Evolutionary conservation across 73 alveolate genomes (phyloP), one percentile per base, ranked within the genome.

Genomic region (Durusdinium trenchii): DNA sequence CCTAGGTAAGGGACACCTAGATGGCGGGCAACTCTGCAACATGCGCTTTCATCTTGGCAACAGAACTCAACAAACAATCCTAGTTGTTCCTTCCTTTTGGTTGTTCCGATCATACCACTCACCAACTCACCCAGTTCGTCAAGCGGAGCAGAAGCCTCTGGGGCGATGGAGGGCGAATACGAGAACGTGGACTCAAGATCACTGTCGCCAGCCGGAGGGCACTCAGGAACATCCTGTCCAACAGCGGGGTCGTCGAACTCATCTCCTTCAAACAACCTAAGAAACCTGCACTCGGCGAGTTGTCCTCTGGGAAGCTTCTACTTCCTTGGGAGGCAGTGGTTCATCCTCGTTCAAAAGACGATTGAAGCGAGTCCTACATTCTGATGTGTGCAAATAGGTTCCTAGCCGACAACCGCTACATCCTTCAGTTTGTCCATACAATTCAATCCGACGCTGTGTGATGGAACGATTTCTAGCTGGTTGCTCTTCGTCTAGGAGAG

Each of bases 391-490:
- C 3, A 46, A 7, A 43, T 48, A 82, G 38, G 93, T 82, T n/a
- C 93, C 93, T 7, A 30, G 20, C 9, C 14, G 23, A n/a, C 93
- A 82, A 5, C 92, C 92, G 28, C 47, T 52, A 47, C 92, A 81
- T 12, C 9, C 50, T 0, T 40, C 61, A 12, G 90, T 82, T 36
- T 47, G 14, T 4, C 93, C 93, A 20, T 35, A 82, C 28, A 35
- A 10, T 35, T 46, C 69, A 82, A 82, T 82, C 50, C 93, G 46
- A 0, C 4, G 75, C 7, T 40, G 43, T 23, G 93, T 82, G 3
- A 82, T 47, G 71, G 73, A 40, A 47, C 93, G 23, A n/a, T 82
- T 82, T n/a, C 93, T 78, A 20, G 48, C 40, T 38, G 87, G 87
- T 4, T 78, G 40, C 62, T 32, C n/a, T 3, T 38, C 28, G 42